Evolutionary conservation across 2,329 filamentous ascomycete genomes (phyloP).

Genomic region (Phoma herbarum): DNA sequence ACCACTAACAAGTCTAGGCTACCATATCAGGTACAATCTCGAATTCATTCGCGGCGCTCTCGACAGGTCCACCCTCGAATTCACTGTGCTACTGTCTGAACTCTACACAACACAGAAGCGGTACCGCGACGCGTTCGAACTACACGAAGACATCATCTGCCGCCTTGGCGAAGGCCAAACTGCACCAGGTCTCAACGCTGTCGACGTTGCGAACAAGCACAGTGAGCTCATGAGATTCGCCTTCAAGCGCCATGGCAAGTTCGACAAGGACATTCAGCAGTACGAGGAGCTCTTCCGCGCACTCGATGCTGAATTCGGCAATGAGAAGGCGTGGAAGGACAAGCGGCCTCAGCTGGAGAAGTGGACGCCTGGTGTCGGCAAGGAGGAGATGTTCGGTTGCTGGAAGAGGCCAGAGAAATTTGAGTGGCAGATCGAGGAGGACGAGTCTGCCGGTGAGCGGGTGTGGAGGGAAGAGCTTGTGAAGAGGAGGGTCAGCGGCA

Average conservation of each 20-base stretch:
- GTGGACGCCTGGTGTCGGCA: conserved; percentile 30
- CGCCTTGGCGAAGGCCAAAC: conserved; percentile 29
- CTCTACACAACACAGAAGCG: conserved; percentile 33
- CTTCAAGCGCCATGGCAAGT: conserved; percentile 30
- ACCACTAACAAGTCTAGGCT: conserved; percentile 3
- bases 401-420: conserved; percentile 32
- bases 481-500: conserved; percentile 30
- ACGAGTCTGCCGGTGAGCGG: conserved; percentile 25
- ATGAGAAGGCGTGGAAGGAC: conserved; percentile 28
- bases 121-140: conserved; percentile 32
- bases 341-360: conserved; percentile 28
- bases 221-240: conserved; percentile 30
- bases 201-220: conserved; percentile 24
- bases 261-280: conserved; percentile 26
- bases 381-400: conserved; percentile 26
- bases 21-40: conserved; percentile 37
- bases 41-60: conserved; percentile 32
- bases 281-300: conserved; percentile 31
- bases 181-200: conserved; percentile 23
- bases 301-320: conserved; percentile 27
- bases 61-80: conserved; percentile 29
- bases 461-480: conserved; percentile 30
- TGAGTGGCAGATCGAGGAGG: conserved; percentile 28
- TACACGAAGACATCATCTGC: conserved; percentile 35
- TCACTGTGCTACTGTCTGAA: conserved; percentile 32